Percentiles rank a stretch among this genome's conserved stretches.
phyloP scores from a whole-genome alignment of 1,284 basidiomycete species.

The Coriolopsis trogii region DNA sequence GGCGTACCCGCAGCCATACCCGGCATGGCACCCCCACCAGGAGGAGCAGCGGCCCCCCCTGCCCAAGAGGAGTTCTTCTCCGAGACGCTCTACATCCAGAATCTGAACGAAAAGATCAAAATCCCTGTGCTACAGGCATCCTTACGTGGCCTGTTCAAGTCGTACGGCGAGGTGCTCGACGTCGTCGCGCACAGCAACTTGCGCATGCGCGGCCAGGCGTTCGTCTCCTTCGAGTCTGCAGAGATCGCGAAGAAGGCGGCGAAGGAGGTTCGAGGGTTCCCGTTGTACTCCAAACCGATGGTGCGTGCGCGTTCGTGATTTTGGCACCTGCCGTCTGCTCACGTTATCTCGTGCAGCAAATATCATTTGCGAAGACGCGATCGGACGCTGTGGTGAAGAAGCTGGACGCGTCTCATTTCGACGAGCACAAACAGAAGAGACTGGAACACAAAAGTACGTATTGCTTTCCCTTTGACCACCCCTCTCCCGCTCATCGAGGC shows the following conservation, averaged over 20 bases:
- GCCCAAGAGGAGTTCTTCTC: conserved; percentile 51
- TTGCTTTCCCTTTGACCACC: neutral
- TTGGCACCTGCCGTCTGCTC: neutral
- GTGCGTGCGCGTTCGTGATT: conserved; percentile 53
- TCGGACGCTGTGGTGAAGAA: conserved; percentile 89
- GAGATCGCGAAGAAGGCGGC: conserved; percentile 87
- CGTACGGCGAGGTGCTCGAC: conserved; percentile 90
- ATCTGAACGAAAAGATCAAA: conserved; percentile 97
- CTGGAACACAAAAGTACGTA: conserved; percentile 81
- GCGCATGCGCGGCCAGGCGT: conserved; percentile 98
- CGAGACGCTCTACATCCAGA: conserved; percentile 96
- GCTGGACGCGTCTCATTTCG: conserved; percentile 66
- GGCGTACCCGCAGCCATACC: conserved; percentile 23
- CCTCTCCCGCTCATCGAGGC: conserved; percentile 35
- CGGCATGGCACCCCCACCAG: neutral
- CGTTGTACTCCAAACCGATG: conserved; percentile 96
- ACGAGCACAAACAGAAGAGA: conserved; percentile 76
- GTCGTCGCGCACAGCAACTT: conserved; percentile 93
- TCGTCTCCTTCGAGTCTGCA: conserved; percentile 86
- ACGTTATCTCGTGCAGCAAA: conserved; percentile 75
- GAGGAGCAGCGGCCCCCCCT: conserved; percentile 26
- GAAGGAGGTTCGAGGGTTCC: conserved; percentile 93
- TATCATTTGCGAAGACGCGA: conserved; percentile 86
- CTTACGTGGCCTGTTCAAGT: conserved; percentile 87
- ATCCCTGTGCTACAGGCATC: conserved; percentile 89